Evolutionary conservation across 176 grass and related monocot genomes (phyloP), one percentile per base, ranked within the genome.

Genomic region (Alopecurus myosuroides): DNA sequence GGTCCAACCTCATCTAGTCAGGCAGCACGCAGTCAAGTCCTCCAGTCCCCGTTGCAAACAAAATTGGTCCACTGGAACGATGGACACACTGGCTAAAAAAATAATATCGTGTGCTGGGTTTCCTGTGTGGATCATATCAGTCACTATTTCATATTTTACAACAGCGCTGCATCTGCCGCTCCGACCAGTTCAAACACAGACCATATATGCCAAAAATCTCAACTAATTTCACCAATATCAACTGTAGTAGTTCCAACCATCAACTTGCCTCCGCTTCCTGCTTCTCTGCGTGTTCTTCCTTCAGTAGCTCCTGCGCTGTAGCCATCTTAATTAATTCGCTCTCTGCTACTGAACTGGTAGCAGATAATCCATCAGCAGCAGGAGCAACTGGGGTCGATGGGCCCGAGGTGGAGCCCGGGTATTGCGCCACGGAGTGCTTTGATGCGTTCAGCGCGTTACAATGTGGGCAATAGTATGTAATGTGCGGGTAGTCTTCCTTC

Each of bases 401-500:
- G 64, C 86, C 87, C 36, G 77, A 89, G 88, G 44, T 84, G 88
- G 80, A 90, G 67, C 73, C 58, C 15, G 62, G 68, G 78, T 75
- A 80, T 71, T 89, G 88, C 49, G 70, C 87, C n/a, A 22, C 84
- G n/a, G 87, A 84, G 81, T 89, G 80, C 37, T 70, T 90, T 36
- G 93, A 92, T 67, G 82, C 87, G 82, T 99, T 99, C 53, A 99
- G 72, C 13, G 88, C 94, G 55, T 82, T 82, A 55, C 97, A 99
- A 80, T 94, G 93, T 62, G 97, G 97, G 70, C 97, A 99, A 56
- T 96, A 99, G 58, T 99, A 99, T 1, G 93, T 94, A 80, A 99
- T 84, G 63, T 92, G 89, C 11, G 88, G 88, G 71, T 88, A 96
- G 86, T 99, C 97, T 79, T 99, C 97, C 86, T 99, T 99, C 57